Conservation (phyloP, 257 asterid genomes). For the Solanum sejunctum region DNA sequence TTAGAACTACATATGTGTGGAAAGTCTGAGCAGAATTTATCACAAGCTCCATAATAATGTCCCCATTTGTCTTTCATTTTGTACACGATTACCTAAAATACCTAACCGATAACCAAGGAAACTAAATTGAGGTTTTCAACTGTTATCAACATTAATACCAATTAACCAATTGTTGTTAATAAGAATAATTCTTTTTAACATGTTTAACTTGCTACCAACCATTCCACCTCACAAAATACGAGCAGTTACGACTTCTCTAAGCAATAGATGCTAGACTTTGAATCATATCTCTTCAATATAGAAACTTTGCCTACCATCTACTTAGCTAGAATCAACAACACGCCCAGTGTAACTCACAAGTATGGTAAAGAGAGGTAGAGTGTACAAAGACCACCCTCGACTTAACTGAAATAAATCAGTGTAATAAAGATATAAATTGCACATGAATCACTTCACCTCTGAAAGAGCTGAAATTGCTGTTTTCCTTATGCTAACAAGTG, state of each 20-base stretch:
- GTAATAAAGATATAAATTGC: background rate
- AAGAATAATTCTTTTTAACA: background rate
- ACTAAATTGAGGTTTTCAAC: background rate
- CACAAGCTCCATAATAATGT: background rate
- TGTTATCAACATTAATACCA: background rate
- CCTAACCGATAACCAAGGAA: background rate
- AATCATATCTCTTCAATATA: background rate
- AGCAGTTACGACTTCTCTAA: background rate
- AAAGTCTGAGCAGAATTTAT: background rate
- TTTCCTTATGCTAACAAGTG: slow-evolving; percentile 93
- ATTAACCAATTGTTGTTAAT: background rate
- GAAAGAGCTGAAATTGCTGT: slow-evolving; percentile 76
- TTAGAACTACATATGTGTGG: background rate
- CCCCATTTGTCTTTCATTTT: background rate
- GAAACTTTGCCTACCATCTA: background rate
- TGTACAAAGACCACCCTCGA: background rate
- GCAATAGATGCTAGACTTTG: background rate
- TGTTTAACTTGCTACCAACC: background rate
- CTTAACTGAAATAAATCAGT: background rate
- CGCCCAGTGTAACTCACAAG: background rate
- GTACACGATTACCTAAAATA: background rate
- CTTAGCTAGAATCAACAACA: background rate
- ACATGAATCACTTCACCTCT: slow-evolving; percentile 50
- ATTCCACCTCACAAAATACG: background rate
- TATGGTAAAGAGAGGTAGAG: background rate